Conservation (phyloP, 768 basidiomycete genomes). For the Termitomyces sp. region DNA sequence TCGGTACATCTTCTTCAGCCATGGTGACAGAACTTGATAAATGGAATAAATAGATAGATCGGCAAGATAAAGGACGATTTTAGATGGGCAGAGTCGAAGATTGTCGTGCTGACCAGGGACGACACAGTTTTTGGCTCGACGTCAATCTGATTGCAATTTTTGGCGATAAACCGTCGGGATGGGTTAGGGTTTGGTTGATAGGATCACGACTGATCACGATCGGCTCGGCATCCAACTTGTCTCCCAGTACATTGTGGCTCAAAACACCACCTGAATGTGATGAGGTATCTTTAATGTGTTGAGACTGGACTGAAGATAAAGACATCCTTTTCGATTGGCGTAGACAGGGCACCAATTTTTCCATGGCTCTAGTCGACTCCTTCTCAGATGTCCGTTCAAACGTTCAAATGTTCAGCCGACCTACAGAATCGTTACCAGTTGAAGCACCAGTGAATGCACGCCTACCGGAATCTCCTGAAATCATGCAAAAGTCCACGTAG, state of each 20-base stretch:
- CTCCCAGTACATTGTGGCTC: background rate
- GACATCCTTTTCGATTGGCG: background rate
- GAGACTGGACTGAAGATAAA: background rate
- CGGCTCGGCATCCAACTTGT: background rate
- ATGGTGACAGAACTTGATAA: conserved; percentile 11
- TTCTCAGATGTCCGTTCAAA: no score
- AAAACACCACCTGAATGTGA: no score
- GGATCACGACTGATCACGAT: conserved; percentile 1
- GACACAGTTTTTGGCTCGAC: background rate
- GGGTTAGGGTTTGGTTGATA: conserved; percentile 7
- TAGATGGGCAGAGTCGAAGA: background rate
- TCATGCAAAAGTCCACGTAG: background rate
- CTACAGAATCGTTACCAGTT: no score
- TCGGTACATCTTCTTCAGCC: conserved; percentile 23
- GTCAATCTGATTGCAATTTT: conserved; percentile 7
- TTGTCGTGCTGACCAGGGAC: background rate
- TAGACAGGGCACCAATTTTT: no score
- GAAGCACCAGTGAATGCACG: background rate
- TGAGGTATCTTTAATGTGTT: no score
- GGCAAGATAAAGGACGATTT: background rate
- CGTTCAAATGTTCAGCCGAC: background rate
- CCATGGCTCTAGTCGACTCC: background rate
- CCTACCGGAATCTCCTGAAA: background rate
- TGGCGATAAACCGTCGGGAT: conserved; percentile 6
- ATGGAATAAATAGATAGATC: conserved; percentile 15